Percentiles rank a stretch among this genome's conserved stretches.
Evolutionary conservation across 805 yeast species (phyloP).

Genomic region (Maudiozyma turicensis): DNA sequence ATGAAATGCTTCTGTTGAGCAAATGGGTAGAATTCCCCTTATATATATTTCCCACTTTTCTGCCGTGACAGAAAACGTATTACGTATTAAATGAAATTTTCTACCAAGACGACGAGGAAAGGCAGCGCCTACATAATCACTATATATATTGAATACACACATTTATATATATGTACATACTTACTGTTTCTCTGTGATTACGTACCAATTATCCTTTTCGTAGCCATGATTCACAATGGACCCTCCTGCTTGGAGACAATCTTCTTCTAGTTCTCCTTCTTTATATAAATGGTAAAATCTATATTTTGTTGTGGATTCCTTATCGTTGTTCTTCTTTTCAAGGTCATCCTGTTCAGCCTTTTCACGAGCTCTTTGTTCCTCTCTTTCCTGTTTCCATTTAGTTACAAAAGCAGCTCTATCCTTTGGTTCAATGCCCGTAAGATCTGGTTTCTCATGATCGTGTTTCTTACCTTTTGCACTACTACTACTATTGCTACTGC

Average conservation of each 20-base stretch:
- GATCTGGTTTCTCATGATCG: conserved; percentile 17
- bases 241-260: conserved; percentile 66
- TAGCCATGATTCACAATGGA: conserved; percentile 62
- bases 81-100: too few species aligned
- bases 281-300: conserved; percentile 84
- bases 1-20: background rate
- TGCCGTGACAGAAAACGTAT: too few species aligned
- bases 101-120: too few species aligned
- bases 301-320: conserved; percentile 44
- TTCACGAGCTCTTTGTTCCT: conserved; percentile 6
- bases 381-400: conserved; percentile 21
- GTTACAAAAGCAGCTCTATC: conserved; percentile 23
- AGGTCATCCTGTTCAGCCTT: conserved; percentile 13
- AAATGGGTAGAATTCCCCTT: too few species aligned
- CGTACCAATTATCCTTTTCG: conserved; percentile 95
- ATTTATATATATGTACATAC: background rate
- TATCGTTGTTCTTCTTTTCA: conserved; percentile 16
- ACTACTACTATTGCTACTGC: conserved; percentile 24
- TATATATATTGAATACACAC: background rate
- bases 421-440: conserved; percentile 18
- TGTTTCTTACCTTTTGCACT: conserved; percentile 11
- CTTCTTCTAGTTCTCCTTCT: conserved; percentile 71
- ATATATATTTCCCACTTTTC: too few species aligned
- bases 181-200: conserved; percentile 33
- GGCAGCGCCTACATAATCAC: too few species aligned